Conservation (phyloP, 2,329 filamentous ascomycete species). For the Colletotrichum sp. region DNA sequence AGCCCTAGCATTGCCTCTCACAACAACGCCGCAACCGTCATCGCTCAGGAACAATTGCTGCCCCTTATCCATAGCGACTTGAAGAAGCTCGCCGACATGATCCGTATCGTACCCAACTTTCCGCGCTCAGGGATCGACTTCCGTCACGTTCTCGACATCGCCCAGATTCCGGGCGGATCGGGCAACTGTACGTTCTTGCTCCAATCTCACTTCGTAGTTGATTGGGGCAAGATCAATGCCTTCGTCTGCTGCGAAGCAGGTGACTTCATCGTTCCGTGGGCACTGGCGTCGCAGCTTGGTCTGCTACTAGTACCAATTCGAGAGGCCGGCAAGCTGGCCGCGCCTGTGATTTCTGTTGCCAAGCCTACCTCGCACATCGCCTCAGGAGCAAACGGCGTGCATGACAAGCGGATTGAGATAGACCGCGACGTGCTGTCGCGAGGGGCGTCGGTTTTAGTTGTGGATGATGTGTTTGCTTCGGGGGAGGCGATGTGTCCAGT, state of each 20-base stretch:
- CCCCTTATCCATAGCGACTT: no score
- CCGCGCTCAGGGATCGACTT: accelerated
- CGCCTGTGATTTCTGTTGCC: conserved; percentile 53
- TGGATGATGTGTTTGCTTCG: conserved; percentile 66
- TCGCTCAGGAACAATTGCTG: no score
- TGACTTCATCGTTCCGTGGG: conserved; percentile 59
- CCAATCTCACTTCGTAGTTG: no score
- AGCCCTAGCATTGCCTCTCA: no score
- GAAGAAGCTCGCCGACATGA: no score
- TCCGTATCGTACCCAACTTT: no score
- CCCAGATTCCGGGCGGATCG: no score
- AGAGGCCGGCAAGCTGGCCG: conserved; percentile 62
- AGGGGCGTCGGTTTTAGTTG: conserved; percentile 53
- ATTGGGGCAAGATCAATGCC: no score
- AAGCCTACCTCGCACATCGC: conserved; percentile 61
- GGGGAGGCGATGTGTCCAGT: conserved; percentile 60
- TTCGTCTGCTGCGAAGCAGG: conserved; percentile 59
- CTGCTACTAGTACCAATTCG: conserved; percentile 57
- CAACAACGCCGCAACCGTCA: no score
- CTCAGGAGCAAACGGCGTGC: conserved; percentile 24
- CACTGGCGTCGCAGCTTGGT: conserved; percentile 45
- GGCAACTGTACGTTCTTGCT: no score
- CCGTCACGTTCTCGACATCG: no score
- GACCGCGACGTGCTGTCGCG: conserved; percentile 41
- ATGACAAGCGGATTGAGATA: conserved; percentile 54